Percentiles rank a stretch among this genome's conserved stretches.
phyloP scores from a whole-genome alignment of 441 rosid species.

The Capsella rubella region DNA sequence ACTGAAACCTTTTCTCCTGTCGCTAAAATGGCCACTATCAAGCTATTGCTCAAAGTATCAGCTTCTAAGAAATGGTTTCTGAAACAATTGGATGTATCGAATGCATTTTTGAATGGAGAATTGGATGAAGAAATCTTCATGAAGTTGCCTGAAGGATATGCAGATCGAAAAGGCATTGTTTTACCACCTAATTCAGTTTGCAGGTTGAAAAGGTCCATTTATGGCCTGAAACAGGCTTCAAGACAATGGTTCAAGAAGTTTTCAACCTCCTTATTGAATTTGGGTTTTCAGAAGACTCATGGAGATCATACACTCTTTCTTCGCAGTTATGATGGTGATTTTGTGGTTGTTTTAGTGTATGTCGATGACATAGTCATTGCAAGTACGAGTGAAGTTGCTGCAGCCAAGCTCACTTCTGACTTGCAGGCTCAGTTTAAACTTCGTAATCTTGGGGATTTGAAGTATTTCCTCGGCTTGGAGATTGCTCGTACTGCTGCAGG shows the following conservation, averaged over 20 bases:
- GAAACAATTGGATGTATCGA: neutral
- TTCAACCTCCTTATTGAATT: neutral
- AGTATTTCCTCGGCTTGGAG: neutral
- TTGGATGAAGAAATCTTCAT: neutral
- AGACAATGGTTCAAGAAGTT: neutral
- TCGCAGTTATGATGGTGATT: fast-evolving
- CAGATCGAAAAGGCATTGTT: neutral
- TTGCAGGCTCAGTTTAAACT: no score
- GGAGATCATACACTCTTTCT: neutral
- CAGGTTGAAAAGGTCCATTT: neutral
- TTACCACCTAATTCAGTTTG: neutral
- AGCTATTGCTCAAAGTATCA: neutral
- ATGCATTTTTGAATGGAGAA: neutral
- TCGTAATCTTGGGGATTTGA: no score
- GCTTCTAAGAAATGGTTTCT: neutral
- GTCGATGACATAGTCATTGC: neutral
- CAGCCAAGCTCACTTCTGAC: neutral
- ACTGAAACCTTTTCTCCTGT: neutral
- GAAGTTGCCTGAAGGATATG: neutral
- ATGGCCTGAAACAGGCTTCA: neutral
- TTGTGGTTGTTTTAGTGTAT: neutral
- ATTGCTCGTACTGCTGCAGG: no score
- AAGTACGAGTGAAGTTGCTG: neutral
- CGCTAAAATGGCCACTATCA: neutral
- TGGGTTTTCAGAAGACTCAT: neutral